Evolutionary conservation across 2,329 filamentous ascomycete genomes (phyloP).

Genomic region (Alternaria angustiovoidea): DNA sequence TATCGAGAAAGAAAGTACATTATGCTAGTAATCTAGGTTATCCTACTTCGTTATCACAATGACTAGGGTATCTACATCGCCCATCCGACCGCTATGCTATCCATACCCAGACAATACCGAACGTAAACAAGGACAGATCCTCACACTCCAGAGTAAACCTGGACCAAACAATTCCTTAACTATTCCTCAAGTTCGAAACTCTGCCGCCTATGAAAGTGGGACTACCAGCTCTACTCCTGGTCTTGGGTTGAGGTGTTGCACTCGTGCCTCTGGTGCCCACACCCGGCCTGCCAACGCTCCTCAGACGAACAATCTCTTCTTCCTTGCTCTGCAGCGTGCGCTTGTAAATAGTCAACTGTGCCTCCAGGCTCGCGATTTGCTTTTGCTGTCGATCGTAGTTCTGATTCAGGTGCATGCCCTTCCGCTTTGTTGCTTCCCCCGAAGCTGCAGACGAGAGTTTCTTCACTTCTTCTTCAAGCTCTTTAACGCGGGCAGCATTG

Average conservation of each 20-base stretch:
- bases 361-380: slow-evolving; percentile 14
- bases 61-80: neutral
- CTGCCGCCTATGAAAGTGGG: slow-evolving; percentile 30
- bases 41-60: neutral
- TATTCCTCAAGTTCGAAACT: slow-evolving; percentile 36
- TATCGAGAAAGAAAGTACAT: neutral
- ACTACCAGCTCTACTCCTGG: slow-evolving; percentile 40
- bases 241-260: slow-evolving; percentile 39
- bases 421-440: slow-evolving; percentile 27
- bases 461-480: slow-evolving; percentile 23
- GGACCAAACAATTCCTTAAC: neutral
- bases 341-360: slow-evolving; percentile 24
- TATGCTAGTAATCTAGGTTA: neutral
- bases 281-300: slow-evolving; percentile 29
- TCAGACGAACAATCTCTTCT: slow-evolving; percentile 33
- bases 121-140: neutral
- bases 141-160: neutral
- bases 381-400: slow-evolving; percentile 17
- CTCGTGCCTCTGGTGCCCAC: slow-evolving; percentile 41
- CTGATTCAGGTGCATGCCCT: slow-evolving; percentile 26
- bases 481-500: slow-evolving; percentile 14
- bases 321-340: slow-evolving; percentile 29
- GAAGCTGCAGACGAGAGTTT: slow-evolving; percentile 30
- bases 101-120: neutral
- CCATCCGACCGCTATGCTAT: neutral